phyloP scores from a whole-genome alignment of 345 rosid genomes.

The Salix purpurea region DNA sequence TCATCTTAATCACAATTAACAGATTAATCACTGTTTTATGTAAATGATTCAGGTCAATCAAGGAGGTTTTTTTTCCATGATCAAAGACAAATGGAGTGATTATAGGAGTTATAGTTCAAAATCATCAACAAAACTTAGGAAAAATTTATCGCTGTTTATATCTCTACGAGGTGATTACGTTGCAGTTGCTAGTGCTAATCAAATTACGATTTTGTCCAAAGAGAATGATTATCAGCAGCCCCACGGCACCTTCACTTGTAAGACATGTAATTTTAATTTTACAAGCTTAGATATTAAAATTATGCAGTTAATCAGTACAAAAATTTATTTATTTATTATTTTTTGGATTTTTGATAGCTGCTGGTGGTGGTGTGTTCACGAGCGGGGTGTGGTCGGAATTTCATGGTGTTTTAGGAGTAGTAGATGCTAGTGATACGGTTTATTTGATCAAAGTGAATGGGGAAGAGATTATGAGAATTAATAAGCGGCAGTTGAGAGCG shows the following conservation, averaged over 20 bases:
- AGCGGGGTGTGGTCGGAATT: conserved; percentile 84
- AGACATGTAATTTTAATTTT: conserved; percentile 13
- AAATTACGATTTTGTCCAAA: conserved; percentile 60
- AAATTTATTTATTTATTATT: background rate
- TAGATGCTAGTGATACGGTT: conserved; percentile 57
- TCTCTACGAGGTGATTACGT: conserved; percentile 74
- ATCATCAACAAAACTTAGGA: conserved; percentile 31
- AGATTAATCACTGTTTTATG: background rate
- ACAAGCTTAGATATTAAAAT: background rate
- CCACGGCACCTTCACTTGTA: conserved; percentile 59
- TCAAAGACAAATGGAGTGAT: conserved; percentile 63
- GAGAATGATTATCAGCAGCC: conserved; percentile 71
- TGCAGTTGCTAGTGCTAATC: conserved; percentile 74
- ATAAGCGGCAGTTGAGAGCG: conserved; percentile 52
- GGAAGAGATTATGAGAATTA: conserved; percentile 63
- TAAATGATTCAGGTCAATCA: conserved; percentile 38
- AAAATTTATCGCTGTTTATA: conserved; percentile 49
- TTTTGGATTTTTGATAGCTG: conserved; percentile 41
- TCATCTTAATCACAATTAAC: background rate
- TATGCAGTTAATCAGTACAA: background rate
- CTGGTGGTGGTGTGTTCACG: conserved; percentile 42
- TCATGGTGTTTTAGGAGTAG: conserved; percentile 75
- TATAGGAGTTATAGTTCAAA: conserved; percentile 29
- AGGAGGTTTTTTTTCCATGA: conserved; percentile 14
- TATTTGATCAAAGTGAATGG: conserved; percentile 81